Evolutionary conservation across 176 grass and related monocot species (phyloP), one percentile per base, ranked within the genome.

Genomic region (Pharus latifolius): DNA sequence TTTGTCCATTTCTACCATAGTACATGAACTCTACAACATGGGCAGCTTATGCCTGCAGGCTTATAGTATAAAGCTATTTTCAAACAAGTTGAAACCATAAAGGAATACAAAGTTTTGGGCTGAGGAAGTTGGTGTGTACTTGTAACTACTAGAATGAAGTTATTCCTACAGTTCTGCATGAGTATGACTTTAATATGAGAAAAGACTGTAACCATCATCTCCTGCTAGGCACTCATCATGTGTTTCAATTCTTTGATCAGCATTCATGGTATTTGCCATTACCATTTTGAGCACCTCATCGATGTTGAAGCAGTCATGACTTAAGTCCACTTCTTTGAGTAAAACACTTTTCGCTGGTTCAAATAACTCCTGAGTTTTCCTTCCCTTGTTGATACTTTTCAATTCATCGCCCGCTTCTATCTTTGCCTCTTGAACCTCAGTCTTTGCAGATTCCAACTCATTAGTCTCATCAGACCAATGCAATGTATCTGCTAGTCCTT

Each of bases 121-220:
- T 69, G 75, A 3, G 67, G 63, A 78, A 37, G 65, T 78, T 58
- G 72, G 76, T 76, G 77, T 69, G 43, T 76, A n/a, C 70, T 56
- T 64, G 77, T 81, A 81, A 52, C 56, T 75, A 42, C 77, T 80
- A 80, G 70, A 76, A 80, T 70, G 47, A 44, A 81, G 65, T 60
- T 76, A 65, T 76, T 70, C 71, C 77, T 81, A 71, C 73, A 50
- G 48, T 57, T 43, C 83, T 3, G 13, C 41, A 29, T 71, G 50
- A 43, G 25, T 61, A 35, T 49, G 50, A 56, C 44, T 59, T 56
- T 86, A 86, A 59, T 81, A 81, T 27, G 72, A 75, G 78, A 86
- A 86, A 63, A 86, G 83, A 63, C 77, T 81, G 76, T 80, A 86
- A 14, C 83, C 83, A 71, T 86, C 77, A 71, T 81, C 83, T 15